Conservation (phyloP, 1,284 basidiomycete species). For the Rhodotorula mucilaginosa region DNA sequence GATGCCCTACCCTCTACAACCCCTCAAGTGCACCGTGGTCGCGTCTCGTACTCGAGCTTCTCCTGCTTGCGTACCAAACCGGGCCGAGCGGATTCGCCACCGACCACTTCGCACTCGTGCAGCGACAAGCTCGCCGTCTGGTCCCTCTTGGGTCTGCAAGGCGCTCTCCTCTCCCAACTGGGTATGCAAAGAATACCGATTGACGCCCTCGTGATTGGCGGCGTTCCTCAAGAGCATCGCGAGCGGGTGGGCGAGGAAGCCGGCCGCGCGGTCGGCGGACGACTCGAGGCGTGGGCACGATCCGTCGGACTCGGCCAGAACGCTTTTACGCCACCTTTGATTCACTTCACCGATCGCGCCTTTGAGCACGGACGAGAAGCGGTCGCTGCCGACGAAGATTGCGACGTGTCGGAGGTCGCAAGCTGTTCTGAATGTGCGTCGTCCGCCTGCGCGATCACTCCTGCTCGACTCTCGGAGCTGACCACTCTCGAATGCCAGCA, state of each 20-base stretch:
- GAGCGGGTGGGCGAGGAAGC: conserved; percentile 48
- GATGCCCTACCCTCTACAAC: background rate
- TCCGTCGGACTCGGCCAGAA: background rate
- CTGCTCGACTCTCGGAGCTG: background rate
- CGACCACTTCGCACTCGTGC: conserved; percentile 78
- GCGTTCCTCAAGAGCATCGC: background rate
- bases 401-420: conserved; percentile 33
- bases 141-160: conserved; percentile 79
- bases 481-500: conserved; percentile 4
- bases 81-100: conserved; percentile 71
- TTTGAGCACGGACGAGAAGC: conserved; percentile 61
- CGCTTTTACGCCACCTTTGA: conserved; percentile 48
- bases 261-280: conserved; percentile 55
- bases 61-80: conserved; percentile 85
- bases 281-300: conserved; percentile 35
- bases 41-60: conserved; percentile 69
- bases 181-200: conserved; percentile 64
- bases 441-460: background rate
- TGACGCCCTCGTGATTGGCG: conserved; percentile 65
- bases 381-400: background rate
- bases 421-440: conserved; percentile 40
- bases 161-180: conserved; percentile 63
- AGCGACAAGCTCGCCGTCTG: conserved; percentile 86
- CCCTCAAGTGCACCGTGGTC: conserved; percentile 61
- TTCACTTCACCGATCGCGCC: conserved; percentile 60